phyloP scores from a whole-genome alignment of 495 filamentous ascomycete species.

The Sabuloglossum arenarium region DNA sequence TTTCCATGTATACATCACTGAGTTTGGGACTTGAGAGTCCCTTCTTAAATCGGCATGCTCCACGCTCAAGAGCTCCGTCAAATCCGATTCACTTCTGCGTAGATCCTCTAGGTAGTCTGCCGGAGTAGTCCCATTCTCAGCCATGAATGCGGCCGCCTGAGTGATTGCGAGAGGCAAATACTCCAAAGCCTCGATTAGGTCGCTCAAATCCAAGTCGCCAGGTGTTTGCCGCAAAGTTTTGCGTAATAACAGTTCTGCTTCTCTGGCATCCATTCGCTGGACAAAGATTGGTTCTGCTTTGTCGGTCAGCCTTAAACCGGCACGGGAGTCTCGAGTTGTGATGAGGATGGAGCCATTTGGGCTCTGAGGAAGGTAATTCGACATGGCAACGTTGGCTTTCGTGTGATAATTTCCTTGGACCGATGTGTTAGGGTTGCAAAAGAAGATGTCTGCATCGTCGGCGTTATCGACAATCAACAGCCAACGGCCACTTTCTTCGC shows the following conservation, averaged over 20 bases:
- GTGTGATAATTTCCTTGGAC: too few relatives aligned
- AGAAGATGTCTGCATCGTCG: slow-evolving; percentile 6
- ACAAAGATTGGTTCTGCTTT: too few relatives aligned
- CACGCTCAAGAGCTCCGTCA: slow-evolving; percentile 1
- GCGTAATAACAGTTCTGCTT: too few relatives aligned
- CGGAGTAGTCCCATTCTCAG: slow-evolving; percentile 14
- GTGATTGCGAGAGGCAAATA: slow-evolving; percentile 25
- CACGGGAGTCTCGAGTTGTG: too few relatives aligned
- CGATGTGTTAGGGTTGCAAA: background rate
- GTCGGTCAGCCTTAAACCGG: background rate
- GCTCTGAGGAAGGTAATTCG: too few relatives aligned
- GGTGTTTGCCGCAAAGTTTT: background rate
- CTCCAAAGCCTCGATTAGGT: slow-evolving; percentile 15
- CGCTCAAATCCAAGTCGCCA: background rate
- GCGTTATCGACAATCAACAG: slow-evolving; percentile 7
- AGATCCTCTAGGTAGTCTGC: background rate
- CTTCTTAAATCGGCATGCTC: background rate
- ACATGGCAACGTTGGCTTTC: too few relatives aligned
- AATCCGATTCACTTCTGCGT: background rate
- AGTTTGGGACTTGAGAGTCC: background rate
- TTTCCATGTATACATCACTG: slow-evolving; percentile 6
- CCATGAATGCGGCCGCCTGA: too few relatives aligned
- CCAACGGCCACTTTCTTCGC: background rate
- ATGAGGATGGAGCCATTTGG: too few relatives aligned
- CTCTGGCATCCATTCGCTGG: too few relatives aligned